These are phyloP conservation scores for Angomonas ambiguus DNA, from an alignment of 208 protist species.

Conservation along the genomic window DNA sequence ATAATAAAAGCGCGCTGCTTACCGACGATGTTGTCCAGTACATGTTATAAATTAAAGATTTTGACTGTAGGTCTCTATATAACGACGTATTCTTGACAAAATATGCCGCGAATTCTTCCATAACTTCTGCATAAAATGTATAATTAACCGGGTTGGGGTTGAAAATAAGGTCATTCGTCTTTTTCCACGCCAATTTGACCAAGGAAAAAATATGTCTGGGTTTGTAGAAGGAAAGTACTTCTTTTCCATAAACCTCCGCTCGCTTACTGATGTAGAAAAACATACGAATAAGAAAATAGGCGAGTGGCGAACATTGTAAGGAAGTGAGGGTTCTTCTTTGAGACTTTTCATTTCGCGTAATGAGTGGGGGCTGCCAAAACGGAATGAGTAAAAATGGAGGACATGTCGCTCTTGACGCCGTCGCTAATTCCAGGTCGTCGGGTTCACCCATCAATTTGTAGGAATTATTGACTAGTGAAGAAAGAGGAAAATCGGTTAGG, in stretches of 20 bases:
- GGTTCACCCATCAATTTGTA: constrained; percentile 59
- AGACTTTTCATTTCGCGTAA: constrained; percentile 60
- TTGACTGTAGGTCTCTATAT: not conserved
- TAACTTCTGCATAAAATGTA: not conserved
- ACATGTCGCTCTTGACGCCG: constrained; percentile 35
- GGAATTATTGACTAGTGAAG: constrained; percentile 38
- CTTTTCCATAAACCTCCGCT: not conserved
- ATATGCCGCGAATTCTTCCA: not conserved
- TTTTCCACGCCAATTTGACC: not conserved
- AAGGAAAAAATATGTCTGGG: not conserved
- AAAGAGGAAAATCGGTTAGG: constrained; percentile 60
- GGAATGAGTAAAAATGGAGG: constrained; percentile 62
- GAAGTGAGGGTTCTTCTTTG: constrained; percentile 58
- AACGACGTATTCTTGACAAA: not conserved
- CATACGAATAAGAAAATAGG: constrained; percentile 73
- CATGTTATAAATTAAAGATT: not conserved
- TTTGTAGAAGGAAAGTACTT: constrained; percentile 12
- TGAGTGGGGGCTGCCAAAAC: constrained; percentile 76
- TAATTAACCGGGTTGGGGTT: not conserved
- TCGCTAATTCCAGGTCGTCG: constrained; percentile 44
- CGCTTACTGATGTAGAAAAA: constrained; percentile 30
- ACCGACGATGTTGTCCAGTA: not conserved
- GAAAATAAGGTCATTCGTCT: not conserved
- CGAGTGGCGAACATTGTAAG: constrained; percentile 60
- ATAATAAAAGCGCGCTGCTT: not conserved